Conservation (phyloP, 2,329 filamentous ascomycete species). For the Botrytis porri region DNA sequence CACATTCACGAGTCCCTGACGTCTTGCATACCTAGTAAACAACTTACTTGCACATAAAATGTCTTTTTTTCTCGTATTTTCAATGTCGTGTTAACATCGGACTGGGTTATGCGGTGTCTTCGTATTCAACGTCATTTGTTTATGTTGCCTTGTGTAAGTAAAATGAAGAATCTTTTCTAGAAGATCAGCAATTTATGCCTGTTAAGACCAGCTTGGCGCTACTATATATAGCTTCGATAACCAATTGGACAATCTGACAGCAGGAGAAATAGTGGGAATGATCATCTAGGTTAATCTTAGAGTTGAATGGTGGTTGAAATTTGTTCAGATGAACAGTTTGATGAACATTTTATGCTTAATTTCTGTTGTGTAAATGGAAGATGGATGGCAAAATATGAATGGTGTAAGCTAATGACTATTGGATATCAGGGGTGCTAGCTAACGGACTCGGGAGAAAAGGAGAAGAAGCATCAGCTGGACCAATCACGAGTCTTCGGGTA, state of each 20-base stretch:
- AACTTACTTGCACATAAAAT: conserved; percentile 3
- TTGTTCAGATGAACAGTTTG: neutral
- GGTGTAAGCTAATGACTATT: neutral
- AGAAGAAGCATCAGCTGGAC: neutral
- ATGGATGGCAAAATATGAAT: neutral
- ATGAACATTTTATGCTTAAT: conserved; percentile 16
- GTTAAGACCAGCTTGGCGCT: neutral
- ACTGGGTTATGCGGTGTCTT: conserved; percentile 2
- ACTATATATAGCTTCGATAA: neutral
- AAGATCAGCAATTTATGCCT: conserved; percentile 9
- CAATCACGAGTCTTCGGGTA: conserved; percentile 6
- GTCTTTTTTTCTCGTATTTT: conserved; percentile 12
- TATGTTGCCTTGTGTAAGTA: neutral
- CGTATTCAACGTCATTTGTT: conserved; percentile 10
- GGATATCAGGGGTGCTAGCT: neutral
- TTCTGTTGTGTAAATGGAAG: neutral
- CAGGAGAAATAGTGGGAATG: neutral
- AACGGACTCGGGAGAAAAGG: neutral
- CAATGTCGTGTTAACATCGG: neutral
- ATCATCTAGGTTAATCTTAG: conserved; percentile 4
- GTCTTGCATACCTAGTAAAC: neutral
- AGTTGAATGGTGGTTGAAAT: neutral
- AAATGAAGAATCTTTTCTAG: conserved; percentile 7
- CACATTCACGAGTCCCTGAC: neutral
- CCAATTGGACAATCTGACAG: conserved; percentile 2